phyloP scores from a whole-genome alignment of 768 basidiomycete species.

The Ramaria sp. region DNA sequence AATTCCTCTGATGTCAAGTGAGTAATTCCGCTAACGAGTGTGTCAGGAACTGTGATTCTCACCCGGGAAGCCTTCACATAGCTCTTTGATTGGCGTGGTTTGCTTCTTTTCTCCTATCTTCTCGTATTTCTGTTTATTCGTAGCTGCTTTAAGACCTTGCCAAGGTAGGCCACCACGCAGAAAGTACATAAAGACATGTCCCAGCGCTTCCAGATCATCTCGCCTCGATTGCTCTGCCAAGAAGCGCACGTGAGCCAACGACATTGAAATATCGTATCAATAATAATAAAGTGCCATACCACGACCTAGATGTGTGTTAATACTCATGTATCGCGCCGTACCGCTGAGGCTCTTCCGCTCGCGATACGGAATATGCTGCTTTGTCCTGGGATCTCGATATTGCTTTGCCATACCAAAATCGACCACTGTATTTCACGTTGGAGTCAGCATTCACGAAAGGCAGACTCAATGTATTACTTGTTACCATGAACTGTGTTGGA shows the following conservation, averaged over 20 bases:
- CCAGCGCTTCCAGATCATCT: slow-evolving; percentile 97
- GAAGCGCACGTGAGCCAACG: neutral
- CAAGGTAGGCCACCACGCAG: slow-evolving; percentile 92
- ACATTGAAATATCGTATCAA: slow-evolving; percentile 3
- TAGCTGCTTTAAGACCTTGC: slow-evolving; percentile 99
- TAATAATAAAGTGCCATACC: slow-evolving; percentile 34
- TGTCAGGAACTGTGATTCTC: slow-evolving; percentile 15
- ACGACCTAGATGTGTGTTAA: slow-evolving; percentile 96
- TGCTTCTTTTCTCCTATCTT: slow-evolving; percentile 99
- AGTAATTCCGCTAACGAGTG: neutral
- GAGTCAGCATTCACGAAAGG: slow-evolving; percentile 4
- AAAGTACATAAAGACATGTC: slow-evolving; percentile 99
- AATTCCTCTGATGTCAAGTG: slow-evolving; percentile 69
- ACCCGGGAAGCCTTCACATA: slow-evolving; percentile 95
- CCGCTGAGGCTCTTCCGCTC: slow-evolving; percentile 96
- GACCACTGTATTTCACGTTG: slow-evolving; percentile 41
- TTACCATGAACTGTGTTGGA: slow-evolving; percentile 52
- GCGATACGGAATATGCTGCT: slow-evolving; percentile 98
- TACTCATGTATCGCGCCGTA: slow-evolving; percentile 99
- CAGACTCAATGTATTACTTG: slow-evolving; percentile 15
- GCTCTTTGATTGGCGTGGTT: slow-evolving; percentile 92
- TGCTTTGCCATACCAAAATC: slow-evolving; percentile 99
- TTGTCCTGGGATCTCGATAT: slow-evolving; percentile 97
- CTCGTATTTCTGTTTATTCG: slow-evolving; percentile 99
- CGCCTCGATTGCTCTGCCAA: slow-evolving; percentile 75